Conservation (phyloP, 805 yeast species). For the Yamadazyma endophytica region DNA sequence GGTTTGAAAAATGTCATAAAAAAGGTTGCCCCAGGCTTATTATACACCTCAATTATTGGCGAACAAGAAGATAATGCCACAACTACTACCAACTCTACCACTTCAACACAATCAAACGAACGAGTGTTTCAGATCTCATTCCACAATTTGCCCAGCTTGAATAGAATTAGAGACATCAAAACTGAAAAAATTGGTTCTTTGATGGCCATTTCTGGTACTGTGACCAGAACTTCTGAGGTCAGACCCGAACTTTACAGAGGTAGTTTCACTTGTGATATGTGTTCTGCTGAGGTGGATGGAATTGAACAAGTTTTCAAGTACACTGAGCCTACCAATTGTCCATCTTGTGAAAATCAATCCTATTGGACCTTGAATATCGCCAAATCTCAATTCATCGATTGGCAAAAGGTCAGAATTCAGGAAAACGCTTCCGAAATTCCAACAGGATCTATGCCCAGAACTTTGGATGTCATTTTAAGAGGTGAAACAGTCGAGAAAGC, state of each 20-base stretch:
- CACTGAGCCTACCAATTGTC: slow-evolving; percentile 93
- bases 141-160: slow-evolving; percentile 75
- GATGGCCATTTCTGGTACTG: slow-evolving; percentile 86
- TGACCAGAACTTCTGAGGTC: slow-evolving; percentile 93
- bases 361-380: slow-evolving; percentile 80
- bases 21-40: slow-evolving; percentile 67
- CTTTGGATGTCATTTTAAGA: slow-evolving; percentile 84
- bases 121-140: slow-evolving; percentile 86
- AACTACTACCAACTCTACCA: slow-evolving; percentile 31
- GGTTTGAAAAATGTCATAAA: slow-evolving; percentile 74
- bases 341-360: slow-evolving; percentile 81
- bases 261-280: slow-evolving; percentile 82
- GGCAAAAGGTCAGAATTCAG: slow-evolving; percentile 95
- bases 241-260: slow-evolving; percentile 90
- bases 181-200: slow-evolving; percentile 86
- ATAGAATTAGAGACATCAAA: slow-evolving; percentile 84
- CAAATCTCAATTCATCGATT: slow-evolving; percentile 85
- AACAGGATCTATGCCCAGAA: slow-evolving; percentile 98
- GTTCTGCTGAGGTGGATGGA: slow-evolving; percentile 80
- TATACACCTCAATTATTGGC: slow-evolving; percentile 42
- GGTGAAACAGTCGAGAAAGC: slow-evolving; percentile 96
- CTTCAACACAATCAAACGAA: slow-evolving; percentile 51
- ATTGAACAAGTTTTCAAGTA: slow-evolving; percentile 90
- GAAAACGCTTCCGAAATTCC: slow-evolving; percentile 97
- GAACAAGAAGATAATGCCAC: slow-evolving; percentile 17